A percentile compares a stretch with the other conserved stretches of the same genome.
Evolutionary conservation across 805 yeast genomes (phyloP).

Genomic region (Priceomyces castillae): DNA sequence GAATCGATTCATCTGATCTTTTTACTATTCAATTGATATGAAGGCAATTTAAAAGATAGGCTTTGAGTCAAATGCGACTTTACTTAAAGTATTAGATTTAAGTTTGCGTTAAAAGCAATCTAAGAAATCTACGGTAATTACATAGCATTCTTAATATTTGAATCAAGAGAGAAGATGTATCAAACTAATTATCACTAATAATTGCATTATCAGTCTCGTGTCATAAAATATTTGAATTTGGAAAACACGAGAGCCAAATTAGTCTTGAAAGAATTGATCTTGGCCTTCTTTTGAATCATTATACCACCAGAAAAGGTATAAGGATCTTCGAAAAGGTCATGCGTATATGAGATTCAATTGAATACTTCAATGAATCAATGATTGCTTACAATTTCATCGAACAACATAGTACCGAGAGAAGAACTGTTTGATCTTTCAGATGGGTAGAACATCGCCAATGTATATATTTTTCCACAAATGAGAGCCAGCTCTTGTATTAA

Average conservation of each 20-base stretch:
- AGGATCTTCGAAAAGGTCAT: slow-evolving; percentile 51
- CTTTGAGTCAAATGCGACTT: background rate
- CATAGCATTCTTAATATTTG: background rate
- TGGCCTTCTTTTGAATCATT: slow-evolving; percentile 51
- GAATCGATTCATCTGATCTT: background rate
- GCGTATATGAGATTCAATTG: background rate
- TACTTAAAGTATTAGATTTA: too few species aligned
- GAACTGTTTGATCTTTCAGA: too few species aligned
- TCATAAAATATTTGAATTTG: slow-evolving; percentile 17
- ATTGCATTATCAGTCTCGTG: slow-evolving; percentile 21
- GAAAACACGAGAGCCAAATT: slow-evolving; percentile 13
- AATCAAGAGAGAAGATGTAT: slow-evolving; percentile 19
- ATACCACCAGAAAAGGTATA: slow-evolving; percentile 38
- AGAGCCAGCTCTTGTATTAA: too few species aligned
- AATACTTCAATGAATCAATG: background rate
- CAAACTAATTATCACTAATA: slow-evolving; percentile 30
- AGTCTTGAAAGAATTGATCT: slow-evolving; percentile 25
- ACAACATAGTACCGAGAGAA: too few species aligned
- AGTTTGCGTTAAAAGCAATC: too few species aligned
- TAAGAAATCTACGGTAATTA: too few species aligned
- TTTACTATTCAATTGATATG: background rate
- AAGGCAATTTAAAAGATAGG: background rate
- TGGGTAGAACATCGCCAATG: too few species aligned
- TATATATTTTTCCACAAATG: too few species aligned
- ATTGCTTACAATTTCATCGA: too few species aligned